Base-by-base conservation (phyloP, 208 protist species). In the Trypanosoma avium region DNA sequence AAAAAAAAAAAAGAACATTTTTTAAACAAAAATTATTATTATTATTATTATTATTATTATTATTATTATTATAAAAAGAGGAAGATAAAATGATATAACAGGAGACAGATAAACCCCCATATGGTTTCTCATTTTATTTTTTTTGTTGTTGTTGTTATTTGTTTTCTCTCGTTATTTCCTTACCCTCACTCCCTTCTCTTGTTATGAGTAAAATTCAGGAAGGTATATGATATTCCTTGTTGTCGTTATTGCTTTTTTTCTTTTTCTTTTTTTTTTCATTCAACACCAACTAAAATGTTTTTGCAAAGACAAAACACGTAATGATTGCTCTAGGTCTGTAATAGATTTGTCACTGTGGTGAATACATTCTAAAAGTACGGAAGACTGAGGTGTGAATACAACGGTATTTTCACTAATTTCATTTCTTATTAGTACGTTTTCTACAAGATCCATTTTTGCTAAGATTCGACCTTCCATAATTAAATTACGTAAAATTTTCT, bases 231-330 rank as follows among this genome's bases (percentile, higher is more conserved):
- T n/a, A 26, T 50, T 24, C 7, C 7, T 17, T 19, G 13, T 30
- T 22, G 3, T 26, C 8, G 15, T 29, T 3, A 12, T 32, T 3
- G 30, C 47, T n/a, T 32, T 30, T 10, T 33, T 30, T 12, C 4
- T 35, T 10, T 33, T 48, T 6, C 29, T 30, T 21, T 0, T 33
- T 0, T 4, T 2, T 27, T 12, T 21, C 15, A 32, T 7, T 35
- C 9, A 60, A 6, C 19, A 49, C 42, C 1, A 61, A 10, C 27
- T 48, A 38, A 2, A 13, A 68, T 66, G 17, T 38, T 50, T 53
- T 17, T 43, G 52, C 26, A 59, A 21, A 4, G 70, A 77, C 40
- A 71, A 63, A 47, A 64, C 15, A 40, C 73, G 66, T 22, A 79
- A 43, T 26, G 61, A 58, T 30, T 60, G 61, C 45, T 79, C 73